Base-by-base conservation (phyloP, 306 rosid species). In the Cicer cuneatum region DNA sequence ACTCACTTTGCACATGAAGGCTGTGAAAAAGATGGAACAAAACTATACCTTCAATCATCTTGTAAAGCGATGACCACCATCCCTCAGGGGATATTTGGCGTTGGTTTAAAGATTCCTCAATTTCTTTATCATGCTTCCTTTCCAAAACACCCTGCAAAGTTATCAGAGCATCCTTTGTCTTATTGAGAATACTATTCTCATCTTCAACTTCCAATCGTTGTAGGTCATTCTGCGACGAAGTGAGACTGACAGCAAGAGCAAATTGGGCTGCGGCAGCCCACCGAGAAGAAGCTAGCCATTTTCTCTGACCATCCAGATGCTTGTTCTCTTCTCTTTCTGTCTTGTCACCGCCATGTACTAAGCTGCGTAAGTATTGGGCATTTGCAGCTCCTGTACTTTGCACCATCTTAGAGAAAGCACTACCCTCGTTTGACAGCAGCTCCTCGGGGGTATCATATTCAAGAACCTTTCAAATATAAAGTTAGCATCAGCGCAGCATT, bases 321-420 rank as follows among this genome's bases (percentile, higher is more conserved):
- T 35, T 63, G 18, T 16, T 66, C 64, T 76, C 83, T 41, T 75
- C 85, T 74, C 77, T 56, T 82, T 74, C 75, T 7, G 77, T 16
- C 35, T 64, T 85, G 73, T 83, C 45, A 70, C 90, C 72, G 10
- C 84, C 73, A 10, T 87, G 76, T 37, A 76, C 95, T 73, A 90
- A 83, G 82, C 89, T 65, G 41, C 91, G 82, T 14, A 94, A 76
- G 81, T 89, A 94, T 63, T 91, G 84, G 48, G 97, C 97, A 81
- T 94, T 94, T 48, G 97, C 89, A 39, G 88, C 83, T 67, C 98
- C 98, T 29, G 98, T 94, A 71, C 98, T 94, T 64, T 84, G 87
- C 62, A 94, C 89, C 96, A 94, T 94, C 84, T 79, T 87, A 15
- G 93, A 86, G 86, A 93, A 93, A 42, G 91, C 84, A 52, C 93